Evolutionary conservation across 352 stramenopile species (phyloP).

Genomic region (Globisporangium spinosum): DNA sequence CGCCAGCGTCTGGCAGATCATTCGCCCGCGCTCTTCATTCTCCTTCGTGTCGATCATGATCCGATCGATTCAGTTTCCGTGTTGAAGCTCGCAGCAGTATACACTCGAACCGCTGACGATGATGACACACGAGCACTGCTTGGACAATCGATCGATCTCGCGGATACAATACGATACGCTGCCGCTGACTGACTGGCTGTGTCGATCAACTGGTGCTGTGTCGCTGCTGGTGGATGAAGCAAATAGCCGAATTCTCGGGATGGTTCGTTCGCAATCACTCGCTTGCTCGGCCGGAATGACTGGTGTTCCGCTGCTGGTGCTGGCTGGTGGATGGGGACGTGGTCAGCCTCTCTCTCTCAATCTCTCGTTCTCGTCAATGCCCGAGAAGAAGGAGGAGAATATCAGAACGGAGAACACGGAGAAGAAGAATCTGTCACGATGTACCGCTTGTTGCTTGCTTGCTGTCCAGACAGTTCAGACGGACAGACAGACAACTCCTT

Average conservation of each 20-base stretch:
- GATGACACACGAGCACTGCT: background rate
- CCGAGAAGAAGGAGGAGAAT: slow-evolving; percentile 1
- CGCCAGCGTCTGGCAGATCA: slow-evolving; percentile 78
- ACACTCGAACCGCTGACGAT: background rate
- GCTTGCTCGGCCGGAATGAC: slow-evolving; percentile 4
- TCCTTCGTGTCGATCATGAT: slow-evolving; percentile 43
- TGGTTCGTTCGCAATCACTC: slow-evolving; percentile 7
- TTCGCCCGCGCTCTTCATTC: slow-evolving; percentile 68
- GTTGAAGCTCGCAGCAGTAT: background rate
- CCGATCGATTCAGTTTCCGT: background rate
- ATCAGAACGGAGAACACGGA: slow-evolving; percentile 8
- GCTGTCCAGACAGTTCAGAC: background rate
- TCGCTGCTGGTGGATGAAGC: background rate
- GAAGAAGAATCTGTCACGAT: slow-evolving; percentile 7
- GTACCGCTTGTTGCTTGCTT: background rate
- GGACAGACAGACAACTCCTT: slow-evolving; percentile 5
- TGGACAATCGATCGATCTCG: background rate
- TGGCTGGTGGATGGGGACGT: slow-evolving; percentile 2
- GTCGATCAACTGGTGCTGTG: background rate
- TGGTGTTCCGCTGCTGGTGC: slow-evolving; percentile 5
- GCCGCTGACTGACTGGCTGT: background rate
- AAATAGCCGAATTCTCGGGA: background rate
- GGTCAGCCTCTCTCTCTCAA: background rate
- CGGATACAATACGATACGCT: background rate
- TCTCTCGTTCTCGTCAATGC: background rate